These are phyloP conservation scores for Yamadazyma atmosphaerica DNA, from an alignment of 1,139 yeast species.

Conservation along the genomic window DNA sequence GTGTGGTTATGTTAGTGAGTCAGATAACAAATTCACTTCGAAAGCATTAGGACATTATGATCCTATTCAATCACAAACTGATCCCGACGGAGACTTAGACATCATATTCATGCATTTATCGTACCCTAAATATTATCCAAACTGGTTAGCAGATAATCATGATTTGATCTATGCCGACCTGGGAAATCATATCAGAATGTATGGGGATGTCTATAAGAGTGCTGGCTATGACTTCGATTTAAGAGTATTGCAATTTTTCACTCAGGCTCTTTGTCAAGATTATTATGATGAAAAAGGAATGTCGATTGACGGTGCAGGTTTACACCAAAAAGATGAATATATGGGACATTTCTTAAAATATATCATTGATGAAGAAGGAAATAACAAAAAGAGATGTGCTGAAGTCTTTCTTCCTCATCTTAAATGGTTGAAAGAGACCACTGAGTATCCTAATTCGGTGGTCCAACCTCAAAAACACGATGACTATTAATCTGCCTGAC, in stretches of 20 bases:
- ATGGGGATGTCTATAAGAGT: constrained; percentile 37
- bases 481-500: constrained; percentile 8
- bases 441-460: constrained; percentile 17
- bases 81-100: constrained; percentile 22
- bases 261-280: constrained; percentile 39
- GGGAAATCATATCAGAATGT: constrained; percentile 49
- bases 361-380: constrained; percentile 24
- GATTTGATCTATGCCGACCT: constrained; percentile 41
- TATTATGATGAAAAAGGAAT: constrained; percentile 36
- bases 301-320: constrained; percentile 27
- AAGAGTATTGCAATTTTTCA: constrained; percentile 36
- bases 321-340: constrained; percentile 24
- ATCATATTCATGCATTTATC: constrained; percentile 59
- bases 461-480: constrained; percentile 13
- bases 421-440: constrained; percentile 38
- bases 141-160: constrained; percentile 45
- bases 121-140: constrained; percentile 63
- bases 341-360: constrained; percentile 37
- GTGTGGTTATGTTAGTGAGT: constrained; percentile 50
- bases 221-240: constrained; percentile 57
- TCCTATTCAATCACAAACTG: constrained; percentile 33
- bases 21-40: constrained; percentile 38
- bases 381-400: constrained; percentile 30
- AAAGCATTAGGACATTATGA: constrained; percentile 65
- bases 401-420: constrained; percentile 42